phyloP scores from a whole-genome alignment of 2,329 filamentous ascomycete genomes.

The Tolypocladium tundrense region DNA sequence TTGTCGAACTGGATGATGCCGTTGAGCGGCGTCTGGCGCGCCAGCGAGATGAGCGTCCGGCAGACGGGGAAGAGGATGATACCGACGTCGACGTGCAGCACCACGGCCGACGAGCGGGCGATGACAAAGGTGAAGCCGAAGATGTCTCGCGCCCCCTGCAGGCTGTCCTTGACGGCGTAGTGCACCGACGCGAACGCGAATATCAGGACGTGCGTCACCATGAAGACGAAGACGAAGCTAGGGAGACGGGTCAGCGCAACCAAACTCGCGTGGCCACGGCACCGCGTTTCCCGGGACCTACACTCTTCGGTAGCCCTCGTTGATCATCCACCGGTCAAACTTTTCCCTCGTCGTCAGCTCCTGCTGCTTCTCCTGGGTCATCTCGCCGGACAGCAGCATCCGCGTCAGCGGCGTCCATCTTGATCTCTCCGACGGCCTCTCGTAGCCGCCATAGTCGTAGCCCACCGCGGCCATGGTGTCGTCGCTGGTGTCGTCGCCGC shows the following conservation, averaged over 20 bases:
- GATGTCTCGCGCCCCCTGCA: slow-evolving; percentile 52
- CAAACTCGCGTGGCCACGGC: too few relatives aligned
- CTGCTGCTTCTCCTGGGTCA: slow-evolving; percentile 63
- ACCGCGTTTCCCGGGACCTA: slow-evolving; percentile 30
- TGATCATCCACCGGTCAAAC: slow-evolving; percentile 82
- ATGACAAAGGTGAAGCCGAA: slow-evolving; percentile 72
- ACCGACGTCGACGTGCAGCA: slow-evolving; percentile 73
- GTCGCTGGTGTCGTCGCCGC: background rate
- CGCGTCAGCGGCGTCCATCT: slow-evolving; percentile 75
- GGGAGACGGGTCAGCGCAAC: background rate
- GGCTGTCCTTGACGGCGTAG: slow-evolving; percentile 67
- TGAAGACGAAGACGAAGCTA: slow-evolving; percentile 69
- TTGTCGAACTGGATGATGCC: slow-evolving; percentile 84
- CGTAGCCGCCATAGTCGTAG: slow-evolving; percentile 15
- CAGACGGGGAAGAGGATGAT: slow-evolving; percentile 75
- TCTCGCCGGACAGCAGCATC: slow-evolving; percentile 74
- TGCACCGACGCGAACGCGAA: slow-evolving; percentile 75
- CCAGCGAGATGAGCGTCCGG: slow-evolving; percentile 72
- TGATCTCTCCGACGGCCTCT: slow-evolving; percentile 53
- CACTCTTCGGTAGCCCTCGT: slow-evolving; percentile 75
- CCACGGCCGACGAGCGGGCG: slow-evolving; percentile 63
- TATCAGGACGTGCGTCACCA: slow-evolving; percentile 62
- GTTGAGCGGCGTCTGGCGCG: slow-evolving; percentile 71
- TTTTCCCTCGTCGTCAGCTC: slow-evolving; percentile 59
- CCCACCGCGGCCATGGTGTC: slow-evolving; percentile 12